These are phyloP conservation scores for Leccinum ochraceum DNA, from an alignment of 768 basidiomycete species.

Conservation along the genomic window DNA sequence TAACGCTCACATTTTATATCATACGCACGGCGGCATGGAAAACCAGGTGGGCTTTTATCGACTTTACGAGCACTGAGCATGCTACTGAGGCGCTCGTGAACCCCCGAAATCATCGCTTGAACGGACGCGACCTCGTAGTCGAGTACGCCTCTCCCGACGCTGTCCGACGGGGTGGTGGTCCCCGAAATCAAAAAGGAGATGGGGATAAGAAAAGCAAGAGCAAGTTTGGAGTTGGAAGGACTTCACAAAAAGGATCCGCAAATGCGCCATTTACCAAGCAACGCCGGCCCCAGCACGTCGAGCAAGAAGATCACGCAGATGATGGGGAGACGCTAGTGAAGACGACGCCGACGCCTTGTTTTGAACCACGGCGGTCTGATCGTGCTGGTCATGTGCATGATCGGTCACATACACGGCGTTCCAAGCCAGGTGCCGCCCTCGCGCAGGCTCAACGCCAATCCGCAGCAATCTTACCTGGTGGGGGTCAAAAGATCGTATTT, in stretches of 20 bases:
- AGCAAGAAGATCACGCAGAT: conserved; percentile 10
- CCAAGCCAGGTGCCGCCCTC: conserved; percentile 78
- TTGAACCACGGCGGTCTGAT: conserved; percentile 6
- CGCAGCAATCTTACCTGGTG: conserved; percentile 63
- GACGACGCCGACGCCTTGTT: neutral
- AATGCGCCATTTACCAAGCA: conserved; percentile 1
- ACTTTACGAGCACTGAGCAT: conserved; percentile 77
- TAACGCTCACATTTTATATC: neutral
- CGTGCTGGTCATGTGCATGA: conserved; percentile 11
- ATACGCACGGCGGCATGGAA: neutral
- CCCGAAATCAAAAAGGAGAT: conserved; percentile 25
- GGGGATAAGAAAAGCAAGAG: conserved; percentile 15
- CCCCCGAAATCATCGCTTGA: conserved; percentile 72
- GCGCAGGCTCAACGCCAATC: conserved; percentile 76
- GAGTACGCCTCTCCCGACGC: conserved; percentile 91
- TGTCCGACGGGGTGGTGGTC: conserved; percentile 70
- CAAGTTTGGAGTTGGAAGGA: conserved; percentile 12
- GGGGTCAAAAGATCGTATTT: conserved; percentile 75
- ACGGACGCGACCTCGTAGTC: conserved; percentile 83
- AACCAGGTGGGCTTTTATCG: conserved; percentile 87
- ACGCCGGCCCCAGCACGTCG: conserved; percentile 4
- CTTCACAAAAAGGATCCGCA: conserved; percentile 3
- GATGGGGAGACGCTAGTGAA: neutral
- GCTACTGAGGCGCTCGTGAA: too few species aligned
- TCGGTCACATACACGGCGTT: conserved; percentile 38